Evolutionary conservation across 257 asterid species (phyloP), one percentile per base, ranked within the genome.

Genomic region (Scutellaria galericulata): DNA sequence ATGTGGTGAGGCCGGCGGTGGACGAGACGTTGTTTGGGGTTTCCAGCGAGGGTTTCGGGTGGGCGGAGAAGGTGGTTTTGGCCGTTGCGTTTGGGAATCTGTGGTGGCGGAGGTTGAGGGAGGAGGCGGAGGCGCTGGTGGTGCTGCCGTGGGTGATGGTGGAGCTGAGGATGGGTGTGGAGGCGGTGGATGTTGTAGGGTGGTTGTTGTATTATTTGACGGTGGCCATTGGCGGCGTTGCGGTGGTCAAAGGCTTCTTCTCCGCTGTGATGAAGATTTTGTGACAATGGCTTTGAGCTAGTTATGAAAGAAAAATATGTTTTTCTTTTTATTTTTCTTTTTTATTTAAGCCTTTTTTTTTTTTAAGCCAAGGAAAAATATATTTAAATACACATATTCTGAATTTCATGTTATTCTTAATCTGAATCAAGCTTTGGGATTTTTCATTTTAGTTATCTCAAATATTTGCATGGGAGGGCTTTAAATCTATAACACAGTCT

Each of bases 31-130:
- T 89, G 1, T 75, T 77, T 22, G 92, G 92, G 9, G 35, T 47
- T 24, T 7, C 56, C 14, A 64, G 60, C 62, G 80, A 77, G 73
- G 82, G 68, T 0, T 71, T 39, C 8, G 72, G 84, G 13, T 82
- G 83, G 90, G 72, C 8, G 64, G 95, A 85, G 83, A 85, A 78
- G 86, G 78, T 56, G 82, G 84, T 42, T 22, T 48, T 79, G 86
- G 92, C 83, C n/a, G 56, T 75, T 40, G 72, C 84, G 51, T 89
- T 81, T 7, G 95, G 91, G 12, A 68, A 64, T 0, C 60, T 91
- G 74, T 91, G 97, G 97, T 87, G 92, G 96, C 85, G 91, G 89
- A 77, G 81, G 62, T 55, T 91, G 82, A 82, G 84, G 74, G 88
- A 80, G 22, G 95, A 91, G 76, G 81, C 82, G 70, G 97, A 87